A percentile compares a stretch with the other conserved stretches of the same genome.
Conservation (phyloP, 768 basidiomycete species). For the Mrakia frigida region DNA sequence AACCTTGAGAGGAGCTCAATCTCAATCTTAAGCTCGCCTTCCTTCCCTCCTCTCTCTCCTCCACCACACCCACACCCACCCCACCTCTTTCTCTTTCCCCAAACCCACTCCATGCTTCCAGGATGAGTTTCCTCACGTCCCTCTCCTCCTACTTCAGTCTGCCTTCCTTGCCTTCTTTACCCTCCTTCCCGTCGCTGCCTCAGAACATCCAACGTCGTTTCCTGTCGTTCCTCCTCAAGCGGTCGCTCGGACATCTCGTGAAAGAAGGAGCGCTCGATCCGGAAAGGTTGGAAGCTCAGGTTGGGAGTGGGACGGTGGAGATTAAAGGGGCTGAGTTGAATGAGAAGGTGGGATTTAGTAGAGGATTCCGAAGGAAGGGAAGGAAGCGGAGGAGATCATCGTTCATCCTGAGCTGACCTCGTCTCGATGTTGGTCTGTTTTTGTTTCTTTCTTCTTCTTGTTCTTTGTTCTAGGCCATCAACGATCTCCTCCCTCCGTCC, state of each 20-base stretch:
- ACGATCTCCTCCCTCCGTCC: conserved; percentile 54
- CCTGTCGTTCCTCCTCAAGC: conserved; percentile 80
- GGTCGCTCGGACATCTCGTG: conserved; percentile 74
- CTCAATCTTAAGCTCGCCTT: no score
- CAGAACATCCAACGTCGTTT: conserved; percentile 73
- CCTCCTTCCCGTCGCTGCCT: conserved; percentile 45
- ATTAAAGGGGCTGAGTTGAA: conserved; percentile 77
- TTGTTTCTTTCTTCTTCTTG: no score
- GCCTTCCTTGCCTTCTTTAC: conserved; percentile 34
- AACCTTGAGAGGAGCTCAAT: no score
- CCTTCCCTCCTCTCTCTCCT: no score
- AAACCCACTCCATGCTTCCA: not conserved
- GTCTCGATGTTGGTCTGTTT: not conserved
- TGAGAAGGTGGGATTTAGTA: conserved; percentile 51
- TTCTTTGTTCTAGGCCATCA: conserved; percentile 61
- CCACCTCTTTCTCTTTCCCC: not conserved
- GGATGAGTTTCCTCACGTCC: conserved; percentile 19
- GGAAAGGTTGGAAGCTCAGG: conserved; percentile 81
- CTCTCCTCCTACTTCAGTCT: conserved; percentile 38
- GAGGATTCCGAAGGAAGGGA: conserved; percentile 17
- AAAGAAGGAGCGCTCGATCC: conserved; percentile 84
- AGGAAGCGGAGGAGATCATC: not conserved
- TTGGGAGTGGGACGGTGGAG: conserved; percentile 84
- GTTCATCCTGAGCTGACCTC: not conserved
- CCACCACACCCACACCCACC: not conserved